These are phyloP conservation scores for Mitragyna speciosa DNA, from an alignment of 257 asterid species.

Conservation along the genomic window DNA sequence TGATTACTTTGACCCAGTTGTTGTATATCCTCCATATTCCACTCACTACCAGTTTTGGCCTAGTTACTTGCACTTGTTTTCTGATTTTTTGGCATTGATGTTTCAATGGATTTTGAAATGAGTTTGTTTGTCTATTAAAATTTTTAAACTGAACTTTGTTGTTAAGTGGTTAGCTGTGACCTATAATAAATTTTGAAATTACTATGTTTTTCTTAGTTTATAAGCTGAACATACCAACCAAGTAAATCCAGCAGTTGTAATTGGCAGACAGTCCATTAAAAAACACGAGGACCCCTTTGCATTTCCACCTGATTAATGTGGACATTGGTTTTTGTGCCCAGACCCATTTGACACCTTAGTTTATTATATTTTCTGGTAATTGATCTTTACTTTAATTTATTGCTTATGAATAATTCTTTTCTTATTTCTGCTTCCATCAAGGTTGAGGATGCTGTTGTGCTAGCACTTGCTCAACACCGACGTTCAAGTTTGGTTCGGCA, in stretches of 20 bases:
- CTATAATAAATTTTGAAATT: background rate
- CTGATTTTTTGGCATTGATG: background rate
- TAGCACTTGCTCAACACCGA: constrained; percentile 71
- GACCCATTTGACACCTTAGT: background rate
- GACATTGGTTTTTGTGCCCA: background rate
- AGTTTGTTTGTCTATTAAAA: background rate
- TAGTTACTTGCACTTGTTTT: constrained; percentile 15
- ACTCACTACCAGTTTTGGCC: background rate
- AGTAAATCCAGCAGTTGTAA: background rate
- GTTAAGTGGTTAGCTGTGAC: background rate
- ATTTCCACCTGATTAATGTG: background rate
- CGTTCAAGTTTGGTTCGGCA: constrained; percentile 83
- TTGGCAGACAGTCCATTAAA: background rate
- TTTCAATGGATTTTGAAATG: background rate
- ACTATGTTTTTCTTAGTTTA: background rate
- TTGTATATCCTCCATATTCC: background rate
- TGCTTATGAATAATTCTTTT: constrained; percentile 11
- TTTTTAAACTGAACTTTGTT: background rate
- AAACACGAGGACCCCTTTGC: background rate
- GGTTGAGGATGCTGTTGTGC: constrained; percentile 97
- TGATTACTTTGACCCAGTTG: background rate
- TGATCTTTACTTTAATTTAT: background rate
- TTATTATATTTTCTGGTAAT: background rate
- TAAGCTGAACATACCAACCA: background rate
- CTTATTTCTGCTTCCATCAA: constrained; percentile 37